Conservation (phyloP, 495 filamentous ascomycete species). For the Penicillium arizonense region DNA sequence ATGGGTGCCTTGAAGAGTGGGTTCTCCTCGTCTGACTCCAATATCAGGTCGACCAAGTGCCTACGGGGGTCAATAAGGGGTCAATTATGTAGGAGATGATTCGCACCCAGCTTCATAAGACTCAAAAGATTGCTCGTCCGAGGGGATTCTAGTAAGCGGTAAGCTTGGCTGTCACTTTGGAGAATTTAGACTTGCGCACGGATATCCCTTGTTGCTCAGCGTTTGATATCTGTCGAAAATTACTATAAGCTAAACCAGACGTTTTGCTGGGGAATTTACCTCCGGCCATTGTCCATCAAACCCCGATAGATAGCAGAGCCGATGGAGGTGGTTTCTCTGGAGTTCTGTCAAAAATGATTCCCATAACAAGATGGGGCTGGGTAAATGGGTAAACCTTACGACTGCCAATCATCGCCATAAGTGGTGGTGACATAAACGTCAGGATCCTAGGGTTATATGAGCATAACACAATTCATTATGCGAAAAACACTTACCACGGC, state of each 20-base stretch:
- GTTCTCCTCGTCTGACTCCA: not conserved
- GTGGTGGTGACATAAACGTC: not conserved
- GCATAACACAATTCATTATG: too few relatives aligned
- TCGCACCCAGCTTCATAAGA: conserved; percentile 4
- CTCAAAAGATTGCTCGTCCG: conserved; percentile 4
- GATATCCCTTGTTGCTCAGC: too few relatives aligned
- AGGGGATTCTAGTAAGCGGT: not conserved
- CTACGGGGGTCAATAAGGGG: not conserved
- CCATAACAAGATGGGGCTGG: not conserved
- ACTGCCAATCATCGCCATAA: conserved; percentile 1
- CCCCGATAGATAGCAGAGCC: conserved; percentile 3
- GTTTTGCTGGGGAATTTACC: too few relatives aligned
- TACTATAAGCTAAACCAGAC: too few relatives aligned
- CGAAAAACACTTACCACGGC: too few relatives aligned
- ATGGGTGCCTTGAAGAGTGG: conserved; percentile 1
- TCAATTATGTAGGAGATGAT: not conserved
- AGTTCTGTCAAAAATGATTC: not conserved
- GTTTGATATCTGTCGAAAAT: too few relatives aligned
- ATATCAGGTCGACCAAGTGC: not conserved
- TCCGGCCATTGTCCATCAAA: too few relatives aligned
- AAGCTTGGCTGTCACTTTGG: too few relatives aligned
- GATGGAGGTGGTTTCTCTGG: conserved; percentile 8
- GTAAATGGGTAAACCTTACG: not conserved
- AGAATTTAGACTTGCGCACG: too few relatives aligned
- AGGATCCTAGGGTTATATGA: not conserved